These are phyloP conservation scores for Neopestalotiopsis sp. DNA, from an alignment of 2,329 filamentous ascomycete genomes.

Conservation along the genomic window DNA sequence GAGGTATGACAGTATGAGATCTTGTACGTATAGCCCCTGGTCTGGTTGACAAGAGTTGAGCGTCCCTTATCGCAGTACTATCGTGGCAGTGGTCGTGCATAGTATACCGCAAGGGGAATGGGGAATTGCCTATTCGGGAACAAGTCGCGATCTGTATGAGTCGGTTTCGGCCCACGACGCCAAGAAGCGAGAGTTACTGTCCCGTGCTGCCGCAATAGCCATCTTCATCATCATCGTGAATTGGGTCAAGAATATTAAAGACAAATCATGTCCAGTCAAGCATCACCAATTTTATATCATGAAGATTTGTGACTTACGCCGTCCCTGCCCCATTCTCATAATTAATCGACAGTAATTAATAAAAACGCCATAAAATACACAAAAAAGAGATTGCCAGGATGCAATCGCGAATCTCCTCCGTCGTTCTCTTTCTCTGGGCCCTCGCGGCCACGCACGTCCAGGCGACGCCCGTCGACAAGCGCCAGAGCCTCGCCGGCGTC, in stretches of 20 bases:
- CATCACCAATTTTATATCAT: neutral
- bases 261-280: neutral
- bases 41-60: neutral
- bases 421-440: constrained; percentile 5
- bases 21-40: too few relatives aligned
- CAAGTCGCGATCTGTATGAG: constrained; percentile 8
- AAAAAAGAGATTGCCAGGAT: neutral
- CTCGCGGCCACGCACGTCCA: constrained; percentile 5
- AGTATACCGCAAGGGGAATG: neutral
- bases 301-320: neutral
- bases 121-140: constrained; percentile 3
- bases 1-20: neutral
- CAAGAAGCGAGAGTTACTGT: neutral
- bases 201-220: neutral
- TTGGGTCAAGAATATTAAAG: neutral
- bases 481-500: constrained; percentile 11
- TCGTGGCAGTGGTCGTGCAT: neutral
- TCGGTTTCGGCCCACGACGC: neutral
- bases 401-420: neutral
- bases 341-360: neutral
- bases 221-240: too few relatives aligned
- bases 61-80: neutral
- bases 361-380: too few relatives aligned
- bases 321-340: neutral
- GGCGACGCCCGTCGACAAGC: constrained; percentile 17